Conservation (phyloP, 345 rosid genomes). For the Trapa incisa region DNA sequence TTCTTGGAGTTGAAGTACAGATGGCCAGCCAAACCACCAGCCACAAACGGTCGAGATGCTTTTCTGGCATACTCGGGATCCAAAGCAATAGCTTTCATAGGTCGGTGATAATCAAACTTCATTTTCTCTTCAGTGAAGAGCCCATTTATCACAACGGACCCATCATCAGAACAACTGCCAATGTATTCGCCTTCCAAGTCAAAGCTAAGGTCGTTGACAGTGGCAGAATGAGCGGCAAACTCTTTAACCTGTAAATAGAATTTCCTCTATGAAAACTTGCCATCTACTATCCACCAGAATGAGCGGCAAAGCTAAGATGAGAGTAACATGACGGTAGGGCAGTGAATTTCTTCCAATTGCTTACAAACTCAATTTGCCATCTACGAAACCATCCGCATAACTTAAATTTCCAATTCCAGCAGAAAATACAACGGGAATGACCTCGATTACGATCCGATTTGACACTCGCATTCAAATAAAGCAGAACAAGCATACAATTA, state of each 20-base stretch:
- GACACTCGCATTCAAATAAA: background rate
- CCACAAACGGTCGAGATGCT: conserved; percentile 64
- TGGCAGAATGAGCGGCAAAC: conserved; percentile 62
- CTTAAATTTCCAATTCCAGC: background rate
- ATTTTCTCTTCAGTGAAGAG: conserved; percentile 89
- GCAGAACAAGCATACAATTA: background rate
- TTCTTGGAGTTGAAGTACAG: conserved; percentile 71
- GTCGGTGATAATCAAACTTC: conserved; percentile 94
- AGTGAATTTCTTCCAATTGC: background rate
- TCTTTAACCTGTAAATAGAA: conserved; percentile 56
- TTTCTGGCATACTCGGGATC: conserved; percentile 82
- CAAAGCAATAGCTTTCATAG: conserved; percentile 88
- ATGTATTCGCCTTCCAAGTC: conserved; percentile 86
- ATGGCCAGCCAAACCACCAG: conserved; percentile 98
- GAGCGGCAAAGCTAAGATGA: background rate
- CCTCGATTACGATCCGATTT: background rate
- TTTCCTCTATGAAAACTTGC: background rate
- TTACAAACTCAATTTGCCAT: background rate
- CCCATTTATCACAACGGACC: conserved; percentile 77
- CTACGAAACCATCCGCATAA: background rate
- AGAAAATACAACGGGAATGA: background rate
- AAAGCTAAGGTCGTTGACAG: conserved; percentile 90
- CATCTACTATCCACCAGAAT: background rate
- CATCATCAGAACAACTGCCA: conserved; percentile 98
- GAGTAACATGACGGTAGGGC: background rate